Base-by-base conservation (phyloP, 1,284 basidiomycete species). In the Fistulinella cinereoalba region DNA sequence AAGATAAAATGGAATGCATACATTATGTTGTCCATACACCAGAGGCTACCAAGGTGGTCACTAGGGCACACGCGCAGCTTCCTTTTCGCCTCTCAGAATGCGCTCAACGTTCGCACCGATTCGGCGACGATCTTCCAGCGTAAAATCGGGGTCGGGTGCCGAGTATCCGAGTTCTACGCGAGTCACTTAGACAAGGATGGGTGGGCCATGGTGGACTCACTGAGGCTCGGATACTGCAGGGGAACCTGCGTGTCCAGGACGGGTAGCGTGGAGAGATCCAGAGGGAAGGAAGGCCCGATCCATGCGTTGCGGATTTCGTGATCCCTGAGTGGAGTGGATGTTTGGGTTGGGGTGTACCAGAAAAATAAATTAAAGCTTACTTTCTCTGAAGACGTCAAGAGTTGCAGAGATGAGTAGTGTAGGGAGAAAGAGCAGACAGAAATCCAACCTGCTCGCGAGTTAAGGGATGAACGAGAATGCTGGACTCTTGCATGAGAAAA, bases 281-380 rank as follows among this genome's bases (percentile, higher is more conserved):
- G 70, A 6, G 83, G 82, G 64, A 74, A 83, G 2, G 84, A 65
- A 19, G 80, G 76, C 0, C 86, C 85, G 22, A 89, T 76, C 86
- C 85, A 89, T 3, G 85, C 80, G 22, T 70, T 73, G 13, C 85
- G 80, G 16, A 68, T 52, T 57, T 85, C 78, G 51, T 88, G 85
- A 58, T 88, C 86, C 51, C 75, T 77, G 46, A 19, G 32, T 15
- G 24, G 18, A 15, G 32, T 18, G 0, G 9, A 15, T 16, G 0
- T 9, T 22, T 12, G 3, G 10, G 46, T 43, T 13, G 24, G 27
- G 5, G 9, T 12, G n/a, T 39, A 27, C 16, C 1, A 22, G 25
- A 28, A 15, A 3, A 27, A 5, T 11, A 15, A 16, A 42, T 18
- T 0, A 18, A 23, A 9, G 9, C 66, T 39, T 52, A 72, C 72